Evolutionary conservation across 441 rosid species (phyloP), one percentile per base, ranked within the genome.

Genomic region (Erodium moschatum): DNA sequence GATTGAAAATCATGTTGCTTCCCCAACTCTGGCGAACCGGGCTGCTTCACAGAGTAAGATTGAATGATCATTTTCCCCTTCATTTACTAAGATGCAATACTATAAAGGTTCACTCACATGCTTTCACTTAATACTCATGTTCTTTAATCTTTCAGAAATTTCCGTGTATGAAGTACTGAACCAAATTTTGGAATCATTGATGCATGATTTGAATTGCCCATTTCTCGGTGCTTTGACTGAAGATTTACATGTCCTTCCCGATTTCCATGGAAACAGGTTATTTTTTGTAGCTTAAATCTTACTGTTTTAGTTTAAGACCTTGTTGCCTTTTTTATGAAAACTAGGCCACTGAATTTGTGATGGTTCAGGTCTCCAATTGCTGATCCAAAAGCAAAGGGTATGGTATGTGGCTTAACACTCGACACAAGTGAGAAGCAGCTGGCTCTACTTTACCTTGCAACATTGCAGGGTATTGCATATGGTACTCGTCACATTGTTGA

Each of bases 231-330:
- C 96, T 58, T 82, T 93, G 82, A 89, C 96, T 58, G 80, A 87
- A 79, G 86, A 85, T 64, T 66, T 77, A 65, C 97, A 93, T 67
- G 73, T 93, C 63, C 93, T 91, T 72, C 98, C 92, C 0, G 96
- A 93, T 76, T 93, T 89, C 72, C 98, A 93, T 29, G 98, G 98
- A 71, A 93, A 93, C 79, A 91, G 97, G 97, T 91, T 74, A 73
- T 68, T 61, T 12, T 2, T 48, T 64, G 40, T 44, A 48, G 15
- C 21, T 61, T 46, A 56, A 35, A 20, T 31, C 52, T 15, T 33
- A 60, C 16, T 46, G 27, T 73, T 70, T 40, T 68, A 52, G 68
- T 44, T 61, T 65, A 4, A 58, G n/a, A 66, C 48, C 29, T 67
- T 11, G 46, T 46, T 58, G 66, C 29, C 15, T 42, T 13, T 46